Evolutionary conservation across 768 basidiomycete species (phyloP), one percentile per base, ranked within the genome.

Genomic region (Nevesoporus exiguus): DNA sequence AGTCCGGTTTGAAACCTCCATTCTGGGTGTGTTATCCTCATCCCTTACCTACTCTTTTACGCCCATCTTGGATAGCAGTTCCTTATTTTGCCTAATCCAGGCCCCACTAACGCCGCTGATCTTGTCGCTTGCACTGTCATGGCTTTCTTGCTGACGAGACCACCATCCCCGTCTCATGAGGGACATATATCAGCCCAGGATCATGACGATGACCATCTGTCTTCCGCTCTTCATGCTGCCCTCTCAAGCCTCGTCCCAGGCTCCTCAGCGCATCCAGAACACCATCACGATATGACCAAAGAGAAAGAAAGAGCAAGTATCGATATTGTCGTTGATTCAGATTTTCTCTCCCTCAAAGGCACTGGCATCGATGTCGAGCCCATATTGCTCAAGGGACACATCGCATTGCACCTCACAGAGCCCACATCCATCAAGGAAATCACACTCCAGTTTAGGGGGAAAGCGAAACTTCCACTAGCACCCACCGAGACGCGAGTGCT

Each of bases 291-390:
- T 51, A 78, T 77, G 72, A 66, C 58, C 55, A 74, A 69, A 47
- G 77, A 77, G 48, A 79, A 79, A 58, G 75, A 77, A 31, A 74
- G 72, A 25, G 74, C 81, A n/a, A 73, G 71, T 46, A 76, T 98
- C 58, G 88, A 94, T 60, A 87, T 98, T 61, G 64, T 83, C 49
- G 81, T 97, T 51, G 83, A 88, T 67, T 76, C 79, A 4, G 86
- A 89, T 36, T 77, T 74, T 61, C 73, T 97, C 57, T 76, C 79
- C 49, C 80, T 98, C 64, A 80, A 84, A 58, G 93, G 93, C 44
- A 83, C 84, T 7, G 91, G 92, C 31, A 80, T 79, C 61, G 92
- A 96, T 58, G 84, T 92, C 57, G 89, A 94, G 62, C 86, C 94
- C 8, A 83, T 85, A 8, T 73, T 83, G 15, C 84, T 98, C 58